A percentile compares a stretch with the other conserved stretches of the same genome.
Evolutionary conservation across 1,284 basidiomycete genomes (phyloP).

Genomic region (Cryptococcus sp.): DNA sequence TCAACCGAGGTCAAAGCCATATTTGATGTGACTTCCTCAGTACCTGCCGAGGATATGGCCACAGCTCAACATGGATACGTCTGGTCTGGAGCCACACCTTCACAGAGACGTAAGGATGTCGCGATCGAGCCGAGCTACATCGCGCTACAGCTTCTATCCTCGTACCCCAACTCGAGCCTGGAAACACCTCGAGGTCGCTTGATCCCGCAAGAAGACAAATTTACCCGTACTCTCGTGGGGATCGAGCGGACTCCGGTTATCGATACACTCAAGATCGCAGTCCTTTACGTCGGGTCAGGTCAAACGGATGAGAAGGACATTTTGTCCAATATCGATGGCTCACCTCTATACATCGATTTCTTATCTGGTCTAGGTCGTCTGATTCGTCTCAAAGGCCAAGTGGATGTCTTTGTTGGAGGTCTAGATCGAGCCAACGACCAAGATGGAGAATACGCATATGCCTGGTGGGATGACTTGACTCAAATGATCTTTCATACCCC

Average conservation of each 20-base stretch:
- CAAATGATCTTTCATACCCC: conserved; percentile 95
- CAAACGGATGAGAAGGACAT: conserved; percentile 84
- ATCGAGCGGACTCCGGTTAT: conserved; percentile 90
- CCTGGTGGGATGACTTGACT: conserved; percentile 97
- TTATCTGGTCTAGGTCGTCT: conserved; percentile 82
- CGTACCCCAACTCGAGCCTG: conserved; percentile 59
- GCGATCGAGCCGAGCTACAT: conserved; percentile 82
- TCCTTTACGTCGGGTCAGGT: conserved; percentile 91
- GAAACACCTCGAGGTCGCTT: conserved; percentile 45
- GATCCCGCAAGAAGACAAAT: conserved; percentile 52
- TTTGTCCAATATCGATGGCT: conserved; percentile 84
- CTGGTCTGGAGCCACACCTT: conserved; percentile 77
- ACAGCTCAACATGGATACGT: conserved; percentile 55
- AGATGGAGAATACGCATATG: conserved; percentile 81
- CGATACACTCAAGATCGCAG: conserved; percentile 94
- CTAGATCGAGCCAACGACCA: conserved; percentile 80
- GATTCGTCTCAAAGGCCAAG: conserved; percentile 83
- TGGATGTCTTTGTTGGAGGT: conserved; percentile 91
- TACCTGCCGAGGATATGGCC: conserved; percentile 16
- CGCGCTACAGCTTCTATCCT: conserved; percentile 72
- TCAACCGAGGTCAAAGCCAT: conserved; percentile 11
- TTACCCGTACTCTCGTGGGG: conserved; percentile 62
- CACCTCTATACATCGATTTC: conserved; percentile 90
- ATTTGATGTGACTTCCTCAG: conserved; percentile 18
- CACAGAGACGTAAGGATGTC: conserved; percentile 79